Conservation (phyloP, 2,329 filamentous ascomycete genomes). For the Plenodomus lindquistii region DNA sequence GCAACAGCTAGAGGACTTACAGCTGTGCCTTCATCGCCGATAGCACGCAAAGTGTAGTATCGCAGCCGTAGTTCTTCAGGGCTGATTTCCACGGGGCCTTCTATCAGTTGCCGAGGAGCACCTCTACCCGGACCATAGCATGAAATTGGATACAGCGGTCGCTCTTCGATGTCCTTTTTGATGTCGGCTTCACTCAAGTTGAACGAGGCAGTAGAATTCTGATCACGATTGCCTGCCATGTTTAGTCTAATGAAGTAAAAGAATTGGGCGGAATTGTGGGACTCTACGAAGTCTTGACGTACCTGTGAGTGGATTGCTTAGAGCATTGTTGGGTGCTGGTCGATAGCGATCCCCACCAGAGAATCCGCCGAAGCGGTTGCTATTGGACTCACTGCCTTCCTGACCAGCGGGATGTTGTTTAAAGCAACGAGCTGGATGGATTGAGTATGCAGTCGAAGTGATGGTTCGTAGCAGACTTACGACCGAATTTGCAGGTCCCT, state of each 20-base stretch:
- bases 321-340: conserved; percentile 32
- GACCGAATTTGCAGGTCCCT: conserved; percentile 67
- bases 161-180: conserved; percentile 63
- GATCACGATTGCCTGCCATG: conserved; percentile 19
- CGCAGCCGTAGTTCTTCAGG: conserved; percentile 80
- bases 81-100: conserved; percentile 81
- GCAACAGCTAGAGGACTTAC: conserved; percentile 42
- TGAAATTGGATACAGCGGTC: conserved; percentile 84
- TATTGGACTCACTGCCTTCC: conserved; percentile 28
- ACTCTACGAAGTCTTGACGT: conserved; percentile 18
- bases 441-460: neutral
- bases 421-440: conserved; percentile 57
- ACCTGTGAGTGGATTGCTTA: conserved; percentile 44
- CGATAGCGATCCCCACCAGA: conserved; percentile 38
- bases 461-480: conserved; percentile 47
- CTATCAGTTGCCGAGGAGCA: conserved; percentile 81
- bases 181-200: conserved; percentile 37
- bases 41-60: conserved; percentile 67
- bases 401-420: conserved; percentile 61
- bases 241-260: neutral
- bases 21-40: conserved; percentile 62
- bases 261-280: neutral
- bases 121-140: conserved; percentile 79
- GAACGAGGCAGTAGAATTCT: conserved; percentile 20
- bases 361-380: conserved; percentile 61